These are phyloP conservation scores for Paraphoma sp. DNA, from an alignment of 2,329 filamentous ascomycete genomes.

Conservation along the genomic window DNA sequence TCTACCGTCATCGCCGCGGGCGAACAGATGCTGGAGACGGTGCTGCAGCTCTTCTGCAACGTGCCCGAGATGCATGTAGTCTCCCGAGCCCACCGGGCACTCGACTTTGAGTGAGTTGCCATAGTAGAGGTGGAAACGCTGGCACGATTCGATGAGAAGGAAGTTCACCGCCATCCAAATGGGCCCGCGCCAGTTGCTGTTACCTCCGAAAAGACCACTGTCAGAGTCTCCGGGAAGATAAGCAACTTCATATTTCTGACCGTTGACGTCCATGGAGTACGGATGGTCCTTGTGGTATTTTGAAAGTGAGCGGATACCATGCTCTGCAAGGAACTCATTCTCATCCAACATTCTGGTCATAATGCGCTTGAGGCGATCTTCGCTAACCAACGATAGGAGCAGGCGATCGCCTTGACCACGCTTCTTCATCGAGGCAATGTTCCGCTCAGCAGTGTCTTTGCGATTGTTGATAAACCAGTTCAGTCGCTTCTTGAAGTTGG, in stretches of 20 bases:
- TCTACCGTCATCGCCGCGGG: slow-evolving; percentile 80
- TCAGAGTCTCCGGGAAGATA: slow-evolving; percentile 97
- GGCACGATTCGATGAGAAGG: slow-evolving; percentile 89
- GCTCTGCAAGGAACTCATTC: slow-evolving; percentile 87
- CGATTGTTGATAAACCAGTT: slow-evolving; percentile 94
- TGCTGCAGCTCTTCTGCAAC: slow-evolving; percentile 96
- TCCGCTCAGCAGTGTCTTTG: slow-evolving; percentile 85
- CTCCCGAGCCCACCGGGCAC: slow-evolving; percentile 90
- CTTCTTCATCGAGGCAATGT: slow-evolving; percentile 91
- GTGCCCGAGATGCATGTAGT: slow-evolving; percentile 94
- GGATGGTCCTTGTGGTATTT: slow-evolving; percentile 90
- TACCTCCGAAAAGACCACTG: slow-evolving; percentile 92
- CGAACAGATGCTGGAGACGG: slow-evolving; percentile 89
- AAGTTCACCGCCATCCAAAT: slow-evolving; percentile 98
- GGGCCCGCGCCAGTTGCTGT: slow-evolving; percentile 95
- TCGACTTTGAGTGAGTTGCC: slow-evolving; percentile 87
- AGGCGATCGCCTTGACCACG: slow-evolving; percentile 90
- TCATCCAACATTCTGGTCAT: slow-evolving; percentile 92
- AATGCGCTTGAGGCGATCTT: slow-evolving; percentile 88
- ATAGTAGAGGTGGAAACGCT: slow-evolving; percentile 96
- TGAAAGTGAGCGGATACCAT: slow-evolving; percentile 90
- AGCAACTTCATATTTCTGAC: slow-evolving; percentile 83
- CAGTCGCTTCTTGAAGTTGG: slow-evolving; percentile 89
- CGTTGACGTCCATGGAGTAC: slow-evolving; percentile 94
- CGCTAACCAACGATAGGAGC: slow-evolving; percentile 87